Evolutionary conservation across 2,329 filamentous ascomycete genomes (phyloP).

Genomic region (Claviceps monticola): DNA sequence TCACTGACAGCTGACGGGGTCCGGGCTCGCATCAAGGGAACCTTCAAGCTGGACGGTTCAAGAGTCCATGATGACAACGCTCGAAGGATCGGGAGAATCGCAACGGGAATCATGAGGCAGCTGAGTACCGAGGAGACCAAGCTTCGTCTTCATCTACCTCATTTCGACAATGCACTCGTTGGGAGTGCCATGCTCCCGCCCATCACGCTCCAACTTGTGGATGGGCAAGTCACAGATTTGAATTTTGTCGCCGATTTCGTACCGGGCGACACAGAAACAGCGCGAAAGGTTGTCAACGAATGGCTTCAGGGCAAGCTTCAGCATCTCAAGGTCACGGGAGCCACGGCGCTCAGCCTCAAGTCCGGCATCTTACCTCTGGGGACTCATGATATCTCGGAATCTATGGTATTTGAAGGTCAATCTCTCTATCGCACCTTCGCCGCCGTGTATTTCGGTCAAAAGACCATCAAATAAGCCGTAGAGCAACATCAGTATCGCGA

Average conservation of each 20-base stretch:
- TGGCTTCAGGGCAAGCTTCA: slow-evolving; percentile 72
- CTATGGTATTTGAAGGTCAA: slow-evolving; percentile 72
- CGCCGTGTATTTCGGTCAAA: slow-evolving; percentile 47
- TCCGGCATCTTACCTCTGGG: slow-evolving; percentile 71
- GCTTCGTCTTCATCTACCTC: slow-evolving; percentile 67
- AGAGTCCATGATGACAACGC: slow-evolving; percentile 59
- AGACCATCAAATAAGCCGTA: slow-evolving; percentile 24
- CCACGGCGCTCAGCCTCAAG: slow-evolving; percentile 58
- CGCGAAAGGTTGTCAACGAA: slow-evolving; percentile 71
- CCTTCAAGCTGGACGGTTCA: slow-evolving; percentile 66
- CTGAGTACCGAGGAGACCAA: slow-evolving; percentile 61
- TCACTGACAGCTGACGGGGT: slow-evolving; percentile 71
- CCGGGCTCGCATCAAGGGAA: slow-evolving; percentile 65
- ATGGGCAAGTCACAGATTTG: slow-evolving; percentile 62
- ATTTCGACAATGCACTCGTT: slow-evolving; percentile 64
- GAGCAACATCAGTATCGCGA: slow-evolving; percentile 1
- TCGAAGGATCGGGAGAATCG: slow-evolving; percentile 60
- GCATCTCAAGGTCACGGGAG: slow-evolving; percentile 57
- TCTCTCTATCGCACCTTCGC: slow-evolving; percentile 51
- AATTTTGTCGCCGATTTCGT: slow-evolving; percentile 67
- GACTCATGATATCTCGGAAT: slow-evolving; percentile 60
- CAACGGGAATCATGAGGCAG: slow-evolving; percentile 67
- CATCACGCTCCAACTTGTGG: slow-evolving; percentile 60
- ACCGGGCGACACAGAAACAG: slow-evolving; percentile 62
- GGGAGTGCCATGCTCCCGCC: slow-evolving; percentile 66